Conservation (phyloP, 495 filamentous ascomycete species). For the Talaromyces liani region DNA sequence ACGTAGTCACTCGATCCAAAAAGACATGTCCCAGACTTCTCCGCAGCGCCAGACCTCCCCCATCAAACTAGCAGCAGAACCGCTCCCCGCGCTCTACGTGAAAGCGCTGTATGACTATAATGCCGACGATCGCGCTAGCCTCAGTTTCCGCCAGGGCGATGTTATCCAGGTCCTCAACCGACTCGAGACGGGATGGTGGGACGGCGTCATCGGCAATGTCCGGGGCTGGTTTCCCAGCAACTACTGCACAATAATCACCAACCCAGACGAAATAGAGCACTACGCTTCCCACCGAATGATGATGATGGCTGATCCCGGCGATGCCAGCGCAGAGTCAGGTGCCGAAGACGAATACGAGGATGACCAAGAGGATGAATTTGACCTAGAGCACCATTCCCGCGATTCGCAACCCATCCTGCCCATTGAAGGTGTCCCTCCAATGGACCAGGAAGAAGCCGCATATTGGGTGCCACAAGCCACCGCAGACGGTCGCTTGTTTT, state of each 20-base stretch:
- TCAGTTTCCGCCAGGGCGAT: constrained; percentile 93
- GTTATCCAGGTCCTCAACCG: constrained; percentile 97
- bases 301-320: constrained; percentile 21
- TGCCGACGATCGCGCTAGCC: constrained; percentile 89
- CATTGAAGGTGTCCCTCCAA: constrained; percentile 56
- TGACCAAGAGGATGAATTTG: constrained; percentile 58
- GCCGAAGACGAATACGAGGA: constrained; percentile 62
- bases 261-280: constrained; percentile 53
- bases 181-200: constrained; percentile 98
- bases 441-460: constrained; percentile 78
- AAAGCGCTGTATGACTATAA: constrained; percentile 96
- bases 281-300: constrained; percentile 31
- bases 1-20: constrained; percentile 8
- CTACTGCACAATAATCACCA: constrained; percentile 81
- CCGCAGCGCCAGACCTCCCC: constrained; percentile 23
- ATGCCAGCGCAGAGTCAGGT: constrained; percentile 50
- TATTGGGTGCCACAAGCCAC: constrained; percentile 99
- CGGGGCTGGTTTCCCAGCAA: constrained; percentile 99
- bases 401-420: constrained; percentile 53
- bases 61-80: constrained; percentile 44
- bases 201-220: constrained; percentile 82
- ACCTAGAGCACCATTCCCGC: constrained; percentile 52
- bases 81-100: constrained; percentile 78
- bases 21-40: constrained; percentile 13
- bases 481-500: constrained; percentile 86